Conservation (phyloP, 768 basidiomycete species). For the Agaricus sinodeliciosus region DNA sequence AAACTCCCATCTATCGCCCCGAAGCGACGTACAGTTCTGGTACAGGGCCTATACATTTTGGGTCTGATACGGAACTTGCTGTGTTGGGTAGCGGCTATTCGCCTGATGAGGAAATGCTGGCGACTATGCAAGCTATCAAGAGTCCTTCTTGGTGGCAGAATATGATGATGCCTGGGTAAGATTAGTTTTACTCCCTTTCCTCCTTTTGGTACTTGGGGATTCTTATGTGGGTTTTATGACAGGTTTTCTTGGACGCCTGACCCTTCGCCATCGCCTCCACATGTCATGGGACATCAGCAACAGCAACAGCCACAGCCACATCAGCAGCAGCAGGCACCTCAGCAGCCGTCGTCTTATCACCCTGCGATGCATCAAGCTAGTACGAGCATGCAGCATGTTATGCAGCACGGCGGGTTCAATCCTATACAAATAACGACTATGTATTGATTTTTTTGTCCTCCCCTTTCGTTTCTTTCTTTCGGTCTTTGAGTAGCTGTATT, state of each 20-base stretch:
- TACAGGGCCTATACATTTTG: slow-evolving; percentile 35
- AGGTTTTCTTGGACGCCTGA: slow-evolving; percentile 32
- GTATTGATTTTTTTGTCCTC: neutral
- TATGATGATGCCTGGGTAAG: slow-evolving; percentile 83
- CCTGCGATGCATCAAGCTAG: slow-evolving; percentile 5
- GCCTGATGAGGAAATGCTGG: slow-evolving; percentile 54
- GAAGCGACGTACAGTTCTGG: slow-evolving; percentile 40
- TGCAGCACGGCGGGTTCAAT: slow-evolving; percentile 18
- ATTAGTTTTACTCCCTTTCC: neutral
- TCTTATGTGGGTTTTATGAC: slow-evolving; percentile 1
- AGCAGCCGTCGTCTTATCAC: slow-evolving; percentile 12
- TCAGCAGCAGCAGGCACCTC: neutral
- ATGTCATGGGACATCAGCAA: slow-evolving; percentile 1
- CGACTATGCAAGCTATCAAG: slow-evolving; percentile 67
- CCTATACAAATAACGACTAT: slow-evolving; percentile 23
- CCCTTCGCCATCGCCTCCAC: slow-evolving; percentile 26
- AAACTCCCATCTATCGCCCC: slow-evolving; percentile 37
- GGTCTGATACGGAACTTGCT: slow-evolving; percentile 32
- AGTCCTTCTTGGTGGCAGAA: slow-evolving; percentile 69
- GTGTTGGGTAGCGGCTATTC: slow-evolving; percentile 25
- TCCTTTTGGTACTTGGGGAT: neutral
- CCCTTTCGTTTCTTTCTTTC: neutral
- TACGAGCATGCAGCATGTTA: slow-evolving; percentile 11
- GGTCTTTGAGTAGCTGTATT: neutral
- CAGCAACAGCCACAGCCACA: neutral